Evolutionary conservation across 495 filamentous ascomycete species (phyloP), one percentile per base, ranked within the genome.

Genomic region (Penicillium maclennaniae): DNA sequence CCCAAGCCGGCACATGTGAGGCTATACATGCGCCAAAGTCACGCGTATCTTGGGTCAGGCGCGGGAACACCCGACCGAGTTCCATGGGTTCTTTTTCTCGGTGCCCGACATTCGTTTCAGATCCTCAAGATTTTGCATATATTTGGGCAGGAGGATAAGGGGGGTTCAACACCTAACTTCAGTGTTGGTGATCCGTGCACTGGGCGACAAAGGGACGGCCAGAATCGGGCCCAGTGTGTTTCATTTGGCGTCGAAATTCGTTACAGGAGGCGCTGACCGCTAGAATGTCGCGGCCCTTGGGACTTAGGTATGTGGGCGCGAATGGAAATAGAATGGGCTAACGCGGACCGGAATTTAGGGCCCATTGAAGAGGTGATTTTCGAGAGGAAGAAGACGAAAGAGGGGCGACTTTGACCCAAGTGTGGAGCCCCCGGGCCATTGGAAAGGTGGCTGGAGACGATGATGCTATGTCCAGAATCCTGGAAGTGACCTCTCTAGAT

Each of bases 401-500:
- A 3, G 23, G 20, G 10, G 34, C 37, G n/a, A 39, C 7, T 7
- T 21, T 23, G 19, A 36, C 51, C 46, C 54, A 53, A 54, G 42
- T 58, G 49, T 51, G 26, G 51, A 38, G 34, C 53, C 47, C 47
- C 42, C 49, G 37, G 48, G 34, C 15, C 12, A n/a, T n/a, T 34
- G 1, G 14, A 6, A 19, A 16, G 43, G 42, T 44, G 57, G 51
- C 47, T 56, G 58, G 50, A 38, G 53, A 31, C 40, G 50, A 56
- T 56, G 58, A 56, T 61, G 50, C 27, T 53, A 56, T 56, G 50
- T 50, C 27, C 46, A 28, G 45, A 41, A 23, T 34, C 58, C 54
- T 61, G 53, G 49, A 45, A 61, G 50, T 39, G 14, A 34, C n/a
- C 10, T 31, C 9, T 34, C 23, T 23, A 23, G 23, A 23, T 5